These are phyloP conservation scores for Malus hybrid DNA, from an alignment of 331 rosid genomes.

Conservation along the genomic window DNA sequence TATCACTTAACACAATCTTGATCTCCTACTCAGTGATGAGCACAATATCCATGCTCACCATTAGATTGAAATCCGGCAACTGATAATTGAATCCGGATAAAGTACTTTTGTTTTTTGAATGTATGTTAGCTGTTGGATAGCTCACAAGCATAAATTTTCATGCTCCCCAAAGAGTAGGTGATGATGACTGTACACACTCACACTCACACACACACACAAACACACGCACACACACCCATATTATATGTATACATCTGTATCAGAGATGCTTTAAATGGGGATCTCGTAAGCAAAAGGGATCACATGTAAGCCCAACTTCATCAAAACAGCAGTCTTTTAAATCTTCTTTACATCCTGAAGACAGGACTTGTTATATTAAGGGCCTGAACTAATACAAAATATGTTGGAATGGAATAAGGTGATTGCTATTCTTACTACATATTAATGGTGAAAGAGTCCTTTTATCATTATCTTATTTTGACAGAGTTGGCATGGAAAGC, in stretches of 20 bases:
- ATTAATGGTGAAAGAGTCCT: neutral
- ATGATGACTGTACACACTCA: neutral
- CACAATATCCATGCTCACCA: neutral
- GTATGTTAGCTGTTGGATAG: neutral
- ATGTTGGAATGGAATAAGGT: neutral
- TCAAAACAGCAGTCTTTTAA: neutral
- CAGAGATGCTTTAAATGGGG: neutral
- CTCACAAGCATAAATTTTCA: neutral
- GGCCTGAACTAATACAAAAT: neutral
- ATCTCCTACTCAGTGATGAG: neutral
- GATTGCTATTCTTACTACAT: neutral
- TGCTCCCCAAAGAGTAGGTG: neutral
- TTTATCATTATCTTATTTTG: constrained; percentile 12
- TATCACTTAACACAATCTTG: neutral
- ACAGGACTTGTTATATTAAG: neutral
- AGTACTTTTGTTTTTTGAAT: neutral
- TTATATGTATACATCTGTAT: neutral
- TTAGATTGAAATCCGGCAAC: neutral
- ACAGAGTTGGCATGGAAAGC: constrained; percentile 98
- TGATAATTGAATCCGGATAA: neutral
- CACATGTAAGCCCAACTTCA: neutral
- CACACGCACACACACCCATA: neutral
- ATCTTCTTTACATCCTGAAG: neutral
- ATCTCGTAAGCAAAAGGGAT: neutral
- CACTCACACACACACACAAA: neutral